Evolutionary conservation across 2,329 filamentous ascomycete species (phyloP).

Genomic region (Didymella pinodella): DNA sequence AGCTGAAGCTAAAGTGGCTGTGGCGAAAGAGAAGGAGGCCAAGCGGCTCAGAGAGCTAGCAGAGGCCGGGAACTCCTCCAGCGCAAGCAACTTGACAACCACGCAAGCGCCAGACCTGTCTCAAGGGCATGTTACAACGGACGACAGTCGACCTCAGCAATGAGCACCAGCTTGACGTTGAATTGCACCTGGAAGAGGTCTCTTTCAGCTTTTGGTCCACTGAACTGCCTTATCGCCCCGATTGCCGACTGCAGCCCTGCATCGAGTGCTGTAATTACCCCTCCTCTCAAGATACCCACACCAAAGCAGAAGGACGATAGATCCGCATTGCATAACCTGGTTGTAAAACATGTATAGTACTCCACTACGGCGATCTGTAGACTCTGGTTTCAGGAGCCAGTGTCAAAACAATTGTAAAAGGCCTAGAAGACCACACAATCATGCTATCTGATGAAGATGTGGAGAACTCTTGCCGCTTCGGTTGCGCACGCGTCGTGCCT

Average conservation of each 20-base stretch:
- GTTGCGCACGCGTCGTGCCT: background rate
- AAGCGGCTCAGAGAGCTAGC: slow-evolving; percentile 15
- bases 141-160: background rate
- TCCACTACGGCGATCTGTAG: background rate
- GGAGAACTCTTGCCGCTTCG: background rate
- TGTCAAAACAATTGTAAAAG: background rate
- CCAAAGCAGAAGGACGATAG: too few relatives aligned
- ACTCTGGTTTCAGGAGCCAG: background rate
- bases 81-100: background rate
- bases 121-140: background rate
- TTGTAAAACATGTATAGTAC: slow-evolving; percentile 12
- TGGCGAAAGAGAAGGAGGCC: slow-evolving; percentile 19
- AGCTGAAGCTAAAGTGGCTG: slow-evolving; percentile 16
- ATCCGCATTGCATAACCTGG: background rate
- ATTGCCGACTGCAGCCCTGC: background rate
- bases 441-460: background rate
- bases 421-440: background rate
- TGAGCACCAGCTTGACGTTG: background rate
- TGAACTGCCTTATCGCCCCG: too few relatives aligned
- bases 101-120: background rate
- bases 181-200: background rate
- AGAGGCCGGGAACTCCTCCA: slow-evolving; percentile 11
- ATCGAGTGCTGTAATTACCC: slow-evolving; percentile 18
- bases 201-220: background rate
- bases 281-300: slow-evolving; percentile 50